Evolutionary conservation across 345 rosid genomes (phyloP).

Genomic region (Arabis alpina): DNA sequence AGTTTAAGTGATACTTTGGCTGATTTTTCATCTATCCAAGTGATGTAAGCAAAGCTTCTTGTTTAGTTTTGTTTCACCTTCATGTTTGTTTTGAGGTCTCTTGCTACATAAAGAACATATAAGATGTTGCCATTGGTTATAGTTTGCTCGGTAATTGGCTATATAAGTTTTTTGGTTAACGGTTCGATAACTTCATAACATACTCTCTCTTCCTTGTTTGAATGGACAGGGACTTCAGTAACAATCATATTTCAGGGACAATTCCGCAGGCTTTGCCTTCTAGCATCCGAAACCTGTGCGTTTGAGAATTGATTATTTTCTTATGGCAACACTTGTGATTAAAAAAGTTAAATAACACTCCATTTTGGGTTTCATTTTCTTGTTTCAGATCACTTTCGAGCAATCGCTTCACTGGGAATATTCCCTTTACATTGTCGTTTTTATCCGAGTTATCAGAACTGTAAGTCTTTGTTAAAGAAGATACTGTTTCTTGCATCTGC

Average conservation of each 20-base stretch:
- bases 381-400: conserved; percentile 61
- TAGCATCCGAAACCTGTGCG: conserved; percentile 71
- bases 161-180: background rate
- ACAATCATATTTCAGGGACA: conserved; percentile 82
- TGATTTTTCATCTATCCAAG: conserved; percentile 63
- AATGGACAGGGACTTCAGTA: conserved; percentile 77
- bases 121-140: conserved; percentile 15
- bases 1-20: conserved; percentile 53
- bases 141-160: background rate
- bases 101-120: background rate
- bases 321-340: conserved; percentile 15
- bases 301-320: conserved; percentile 14
- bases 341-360: conserved; percentile 13
- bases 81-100: conserved; percentile 12
- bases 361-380: conserved; percentile 18
- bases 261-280: conserved; percentile 74
- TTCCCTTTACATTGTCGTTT: conserved; percentile 55
- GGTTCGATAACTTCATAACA: background rate
- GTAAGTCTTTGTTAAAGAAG: conserved; percentile 49
- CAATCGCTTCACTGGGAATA: conserved; percentile 64
- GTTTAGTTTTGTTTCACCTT: conserved; percentile 5
- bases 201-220: conserved; percentile 26
- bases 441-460: conserved; percentile 53
- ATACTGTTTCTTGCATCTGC: conserved; percentile 16
- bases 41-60: conserved; percentile 60